Evolutionary conservation across 768 basidiomycete species (phyloP).

Genomic region (Pholiota conissans): DNA sequence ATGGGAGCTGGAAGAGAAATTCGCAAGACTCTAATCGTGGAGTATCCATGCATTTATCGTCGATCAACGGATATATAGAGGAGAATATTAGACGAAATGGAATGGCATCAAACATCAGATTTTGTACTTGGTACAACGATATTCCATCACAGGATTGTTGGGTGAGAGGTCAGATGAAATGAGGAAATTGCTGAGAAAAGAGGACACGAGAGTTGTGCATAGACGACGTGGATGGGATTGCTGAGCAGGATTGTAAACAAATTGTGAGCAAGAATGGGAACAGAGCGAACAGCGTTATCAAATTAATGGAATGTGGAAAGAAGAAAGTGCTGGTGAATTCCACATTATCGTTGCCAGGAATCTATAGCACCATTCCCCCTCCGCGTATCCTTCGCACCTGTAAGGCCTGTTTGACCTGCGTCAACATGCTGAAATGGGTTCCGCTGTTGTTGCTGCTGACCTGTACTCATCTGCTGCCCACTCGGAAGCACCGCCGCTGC

Average conservation of each 20-base stretch:
- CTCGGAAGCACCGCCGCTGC: conserved; percentile 49
- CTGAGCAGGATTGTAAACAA: conserved; percentile 8
- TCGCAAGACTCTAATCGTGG: conserved; percentile 40
- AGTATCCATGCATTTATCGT: conserved; percentile 10
- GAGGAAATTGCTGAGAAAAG: conserved; percentile 3
- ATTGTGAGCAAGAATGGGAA: conserved; percentile 8
- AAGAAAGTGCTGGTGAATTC: background rate
- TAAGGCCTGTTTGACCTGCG: conserved; percentile 37
- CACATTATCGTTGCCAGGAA: conserved; percentile 67
- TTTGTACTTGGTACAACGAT: conserved; percentile 16
- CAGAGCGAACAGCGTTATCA: conserved; percentile 1
- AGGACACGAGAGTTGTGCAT: conserved; percentile 14
- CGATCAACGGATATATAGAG: conserved; percentile 25
- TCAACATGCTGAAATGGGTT: conserved; percentile 43
- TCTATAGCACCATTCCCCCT: conserved; percentile 65
- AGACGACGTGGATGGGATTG: conserved; percentile 14
- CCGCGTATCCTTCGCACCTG: conserved; percentile 53
- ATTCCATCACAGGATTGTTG: conserved; percentile 12
- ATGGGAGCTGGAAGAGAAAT: conserved; percentile 94
- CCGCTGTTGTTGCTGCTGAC: conserved; percentile 38
- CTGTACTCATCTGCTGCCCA: conserved; percentile 38
- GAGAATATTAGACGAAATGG: conserved; percentile 13
- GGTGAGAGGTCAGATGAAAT: conserved; percentile 12
- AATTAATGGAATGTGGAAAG: background rate
- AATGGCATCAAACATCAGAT: conserved; percentile 20